phyloP scores from a whole-genome alignment of 805 yeast genomes.

The Candida gorgasii region DNA sequence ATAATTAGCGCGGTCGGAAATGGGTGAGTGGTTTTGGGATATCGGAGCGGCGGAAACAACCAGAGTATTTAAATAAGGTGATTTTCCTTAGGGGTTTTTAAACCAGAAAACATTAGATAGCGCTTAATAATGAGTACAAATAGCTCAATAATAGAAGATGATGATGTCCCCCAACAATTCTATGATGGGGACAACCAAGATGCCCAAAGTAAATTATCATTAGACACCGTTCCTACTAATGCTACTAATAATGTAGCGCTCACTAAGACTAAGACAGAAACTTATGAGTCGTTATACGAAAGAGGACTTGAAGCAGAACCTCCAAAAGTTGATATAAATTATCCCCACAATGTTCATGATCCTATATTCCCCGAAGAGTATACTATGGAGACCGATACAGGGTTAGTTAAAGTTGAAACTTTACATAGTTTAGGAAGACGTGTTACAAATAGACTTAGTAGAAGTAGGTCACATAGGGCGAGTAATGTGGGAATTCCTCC shows the following conservation, averaged over 20 bases:
- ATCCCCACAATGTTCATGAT: slow-evolving; percentile 44
- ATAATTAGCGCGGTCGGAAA: slow-evolving; percentile 3
- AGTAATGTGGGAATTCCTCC: slow-evolving; percentile 4
- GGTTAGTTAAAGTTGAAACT: slow-evolving; percentile 79
- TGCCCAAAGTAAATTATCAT: slow-evolving; percentile 14
- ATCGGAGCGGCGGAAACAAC: slow-evolving; percentile 7
- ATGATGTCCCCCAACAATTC: slow-evolving; percentile 11
- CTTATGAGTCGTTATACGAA: slow-evolving; percentile 64
- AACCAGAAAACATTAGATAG: neutral
- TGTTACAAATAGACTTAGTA: slow-evolving; percentile 15
- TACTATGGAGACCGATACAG: slow-evolving; percentile 83
- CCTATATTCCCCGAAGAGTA: slow-evolving; percentile 93
- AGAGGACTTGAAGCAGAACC: slow-evolving; percentile 58
- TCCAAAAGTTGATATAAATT: slow-evolving; percentile 53
- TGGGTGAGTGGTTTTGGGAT: neutral
- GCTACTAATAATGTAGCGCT: slow-evolving; percentile 3
- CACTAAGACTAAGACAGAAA: slow-evolving; percentile 56
- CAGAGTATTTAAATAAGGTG: slow-evolving; percentile 5
- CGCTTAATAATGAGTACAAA: slow-evolving; percentile 1
- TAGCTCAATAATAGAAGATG: neutral
- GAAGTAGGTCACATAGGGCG: neutral
- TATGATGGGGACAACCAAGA: slow-evolving; percentile 11
- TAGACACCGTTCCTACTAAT: slow-evolving; percentile 9
- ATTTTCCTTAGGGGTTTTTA: slow-evolving; percentile 3
- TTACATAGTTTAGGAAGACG: slow-evolving; percentile 65